Percentiles rank a stretch among this genome's conserved stretches.
Conservation (phyloP, 2,329 filamentous ascomycete species). For the Zasmidium citrigriseum region DNA sequence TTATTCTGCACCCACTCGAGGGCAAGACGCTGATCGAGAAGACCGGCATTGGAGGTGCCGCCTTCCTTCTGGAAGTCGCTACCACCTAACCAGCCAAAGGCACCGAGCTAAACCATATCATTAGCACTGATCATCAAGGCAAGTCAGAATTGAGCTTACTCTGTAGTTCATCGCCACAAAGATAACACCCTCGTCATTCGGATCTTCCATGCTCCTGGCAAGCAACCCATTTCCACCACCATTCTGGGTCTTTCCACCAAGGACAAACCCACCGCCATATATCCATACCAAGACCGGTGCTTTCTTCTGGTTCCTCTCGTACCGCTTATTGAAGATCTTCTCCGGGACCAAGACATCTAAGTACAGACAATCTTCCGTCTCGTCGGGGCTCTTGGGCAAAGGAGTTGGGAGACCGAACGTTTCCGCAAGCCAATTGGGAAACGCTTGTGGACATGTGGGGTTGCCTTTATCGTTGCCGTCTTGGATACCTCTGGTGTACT, state of each 20-base stretch:
- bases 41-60: conserved; percentile 50
- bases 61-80: conserved; percentile 42
- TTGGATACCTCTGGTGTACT: conserved; percentile 44
- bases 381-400: not conserved
- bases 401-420: not conserved
- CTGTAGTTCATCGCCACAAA: conserved; percentile 49
- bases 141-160: not conserved
- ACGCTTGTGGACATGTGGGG: conserved; percentile 47
- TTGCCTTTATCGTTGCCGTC: conserved; percentile 44
- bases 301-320: not conserved
- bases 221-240: conserved; percentile 2
- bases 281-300: conserved; percentile 41
- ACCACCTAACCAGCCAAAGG: conserved; percentile 51
- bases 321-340: conserved; percentile 30
- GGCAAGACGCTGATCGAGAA: conserved; percentile 56
- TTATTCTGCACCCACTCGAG: conserved; percentile 56
- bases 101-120: conserved; percentile 50
- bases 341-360: conserved; percentile 40
- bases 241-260: conserved; percentile 1
- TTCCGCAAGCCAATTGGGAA: conserved; percentile 45
- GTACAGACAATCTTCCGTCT: conserved; percentile 41
- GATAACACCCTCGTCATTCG: not conserved
- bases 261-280: conserved; percentile 41
- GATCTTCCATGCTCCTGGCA: not conserved
- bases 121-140: conserved; percentile 31